phyloP scores from a whole-genome alignment of 2,329 filamentous ascomycete genomes.

The Fusarium phyllophilum region DNA sequence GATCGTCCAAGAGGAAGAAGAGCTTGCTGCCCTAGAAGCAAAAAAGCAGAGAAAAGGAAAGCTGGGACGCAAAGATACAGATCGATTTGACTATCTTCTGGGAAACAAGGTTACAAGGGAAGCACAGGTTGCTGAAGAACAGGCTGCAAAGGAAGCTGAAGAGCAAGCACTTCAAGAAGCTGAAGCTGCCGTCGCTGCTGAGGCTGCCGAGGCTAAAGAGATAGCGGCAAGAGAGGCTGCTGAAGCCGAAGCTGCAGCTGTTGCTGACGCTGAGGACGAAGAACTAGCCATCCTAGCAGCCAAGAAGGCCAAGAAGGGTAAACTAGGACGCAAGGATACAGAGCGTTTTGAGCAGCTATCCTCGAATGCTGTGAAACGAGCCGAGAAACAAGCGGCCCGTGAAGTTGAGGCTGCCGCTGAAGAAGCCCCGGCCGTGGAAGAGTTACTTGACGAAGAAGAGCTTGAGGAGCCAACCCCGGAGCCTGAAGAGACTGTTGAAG shows the following conservation, averaged over 20 bases:
- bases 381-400: slow-evolving; percentile 26
- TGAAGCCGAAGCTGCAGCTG: slow-evolving; percentile 39
- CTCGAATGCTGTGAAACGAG: slow-evolving; percentile 30
- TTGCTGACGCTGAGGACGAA: slow-evolving; percentile 46
- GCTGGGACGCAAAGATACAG: slow-evolving; percentile 37
- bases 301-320: slow-evolving; percentile 51
- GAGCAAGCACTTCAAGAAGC: slow-evolving; percentile 41
- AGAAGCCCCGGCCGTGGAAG: slow-evolving; percentile 5
- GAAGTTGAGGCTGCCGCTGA: slow-evolving; percentile 35
- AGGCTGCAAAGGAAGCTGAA: slow-evolving; percentile 44
- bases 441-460: background rate
- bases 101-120: slow-evolving; percentile 37
- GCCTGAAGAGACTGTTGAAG: slow-evolving; percentile 14
- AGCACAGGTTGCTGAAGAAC: slow-evolving; percentile 45
- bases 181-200: slow-evolving; percentile 44
- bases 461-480: slow-evolving; percentile 19
- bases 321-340: slow-evolving; percentile 40
- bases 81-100: slow-evolving; percentile 26
- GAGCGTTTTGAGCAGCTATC: slow-evolving; percentile 33
- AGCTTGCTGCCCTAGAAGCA: slow-evolving; percentile 30
- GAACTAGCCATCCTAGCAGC: slow-evolving; percentile 55
- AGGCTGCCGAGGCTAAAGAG: slow-evolving; percentile 34
- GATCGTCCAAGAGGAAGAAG: slow-evolving; percentile 32
- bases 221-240: slow-evolving; percentile 33
- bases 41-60: slow-evolving; percentile 40